These are phyloP conservation scores for Detonula confervacea DNA, from an alignment of 352 stramenopile genomes.

Conservation along the genomic window DNA sequence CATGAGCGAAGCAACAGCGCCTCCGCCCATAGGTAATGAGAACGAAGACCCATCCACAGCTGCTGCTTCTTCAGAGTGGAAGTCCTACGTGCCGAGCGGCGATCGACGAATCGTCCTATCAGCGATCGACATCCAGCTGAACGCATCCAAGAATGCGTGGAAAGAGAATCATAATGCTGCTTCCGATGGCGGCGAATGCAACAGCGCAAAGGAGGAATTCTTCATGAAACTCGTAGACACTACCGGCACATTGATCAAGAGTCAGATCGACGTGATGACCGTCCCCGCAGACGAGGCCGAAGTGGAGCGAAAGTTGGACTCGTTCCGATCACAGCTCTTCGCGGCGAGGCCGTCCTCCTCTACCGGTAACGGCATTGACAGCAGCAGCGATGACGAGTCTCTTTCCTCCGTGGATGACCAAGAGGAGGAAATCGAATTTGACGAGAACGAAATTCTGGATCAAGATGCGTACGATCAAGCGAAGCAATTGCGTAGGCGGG, in stretches of 20 bases:
- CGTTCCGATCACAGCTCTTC: conserved; percentile 27
- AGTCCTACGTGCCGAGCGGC: conserved; percentile 2
- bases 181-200: too few relatives aligned
- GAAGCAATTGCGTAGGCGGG: conserved; percentile 22
- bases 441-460: conserved; percentile 52
- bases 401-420: conserved; percentile 27
- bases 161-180: conserved; percentile 26
- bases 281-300: conserved; percentile 21
- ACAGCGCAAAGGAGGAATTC: conserved; percentile 29
- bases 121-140: conserved; percentile 33
- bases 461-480: conserved; percentile 37
- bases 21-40: conserved; percentile 3
- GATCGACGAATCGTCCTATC: conserved; percentile 26
- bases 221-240: conserved; percentile 35
- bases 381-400: conserved; percentile 14
- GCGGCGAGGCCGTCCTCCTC: not conserved
- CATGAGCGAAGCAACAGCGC: conserved; percentile 5
- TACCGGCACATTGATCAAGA: conserved; percentile 17
- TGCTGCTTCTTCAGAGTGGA: not conserved
- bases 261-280: conserved; percentile 29
- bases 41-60: not conserved
- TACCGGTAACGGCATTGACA: not conserved
- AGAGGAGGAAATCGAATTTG: conserved; percentile 38
- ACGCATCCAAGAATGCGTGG: conserved; percentile 16
- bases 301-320: conserved; percentile 26